Conservation (phyloP, 495 filamentous ascomycete genomes). For the Usnea hakonensis region DNA sequence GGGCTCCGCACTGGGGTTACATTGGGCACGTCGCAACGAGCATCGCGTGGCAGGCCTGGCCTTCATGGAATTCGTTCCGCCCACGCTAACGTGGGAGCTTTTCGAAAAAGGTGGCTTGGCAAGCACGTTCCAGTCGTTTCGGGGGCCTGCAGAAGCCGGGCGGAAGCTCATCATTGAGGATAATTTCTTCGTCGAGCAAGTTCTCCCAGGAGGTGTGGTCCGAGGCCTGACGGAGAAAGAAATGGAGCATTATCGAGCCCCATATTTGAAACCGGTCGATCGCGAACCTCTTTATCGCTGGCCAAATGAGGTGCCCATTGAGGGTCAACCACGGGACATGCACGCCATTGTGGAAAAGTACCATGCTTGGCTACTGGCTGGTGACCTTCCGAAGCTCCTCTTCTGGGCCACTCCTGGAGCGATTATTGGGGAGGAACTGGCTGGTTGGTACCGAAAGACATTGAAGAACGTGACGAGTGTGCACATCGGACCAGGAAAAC, state of each 20-base stretch:
- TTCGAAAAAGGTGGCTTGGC: background rate
- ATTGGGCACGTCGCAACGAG: background rate
- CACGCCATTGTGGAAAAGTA: background rate
- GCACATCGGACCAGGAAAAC: background rate
- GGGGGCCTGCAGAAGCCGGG: background rate
- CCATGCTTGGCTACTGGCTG: background rate
- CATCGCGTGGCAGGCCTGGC: background rate
- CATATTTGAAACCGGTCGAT: background rate
- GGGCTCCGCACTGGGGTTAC: background rate
- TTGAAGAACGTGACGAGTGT: background rate
- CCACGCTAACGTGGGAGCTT: background rate
- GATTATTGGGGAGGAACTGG: background rate
- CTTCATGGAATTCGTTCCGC: background rate
- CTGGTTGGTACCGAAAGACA: background rate
- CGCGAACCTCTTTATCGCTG: background rate
- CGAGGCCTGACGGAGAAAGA: background rate
- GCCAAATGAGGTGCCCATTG: background rate
- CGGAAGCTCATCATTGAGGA: conserved; percentile 1
- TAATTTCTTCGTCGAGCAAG: background rate
- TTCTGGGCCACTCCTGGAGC: background rate
- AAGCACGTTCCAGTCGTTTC: background rate
- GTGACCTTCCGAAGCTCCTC: background rate
- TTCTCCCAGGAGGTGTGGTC: background rate
- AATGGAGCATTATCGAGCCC: background rate
- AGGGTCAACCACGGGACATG: background rate